A percentile compares a stretch with the other conserved stretches of the same genome.
Evolutionary conservation across 1,139 yeast genomes (phyloP).

Genomic region (Yamadazyma aaseri): DNA sequence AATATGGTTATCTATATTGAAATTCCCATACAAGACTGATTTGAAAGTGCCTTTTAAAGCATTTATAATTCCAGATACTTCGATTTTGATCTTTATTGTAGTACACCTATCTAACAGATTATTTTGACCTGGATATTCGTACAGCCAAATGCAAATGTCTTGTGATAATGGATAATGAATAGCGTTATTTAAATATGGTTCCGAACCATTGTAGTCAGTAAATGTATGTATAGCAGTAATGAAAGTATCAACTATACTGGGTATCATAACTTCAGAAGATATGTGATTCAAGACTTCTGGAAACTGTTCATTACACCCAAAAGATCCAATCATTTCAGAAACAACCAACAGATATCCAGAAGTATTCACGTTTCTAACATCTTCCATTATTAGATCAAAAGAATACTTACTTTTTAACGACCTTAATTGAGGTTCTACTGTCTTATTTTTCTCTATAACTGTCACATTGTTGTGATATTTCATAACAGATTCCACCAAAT

Average conservation of each 20-base stretch:
- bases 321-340: conserved; percentile 83
- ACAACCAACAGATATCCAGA: conserved; percentile 54
- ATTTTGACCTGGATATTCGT: conserved; percentile 41
- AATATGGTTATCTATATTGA: conserved; percentile 26
- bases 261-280: conserved; percentile 50
- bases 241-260: conserved; percentile 57
- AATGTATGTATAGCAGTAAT: conserved; percentile 58
- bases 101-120: conserved; percentile 1
- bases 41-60: conserved; percentile 76
- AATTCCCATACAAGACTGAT: conserved; percentile 55
- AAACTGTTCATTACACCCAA: conserved; percentile 86
- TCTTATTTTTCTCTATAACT: conserved; percentile 66
- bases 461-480: conserved; percentile 5
- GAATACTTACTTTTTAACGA: neutral
- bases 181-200: conserved; percentile 62
- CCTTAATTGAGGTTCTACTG: conserved; percentile 42
- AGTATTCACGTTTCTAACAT: conserved; percentile 50
- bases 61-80: conserved; percentile 38
- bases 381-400: conserved; percentile 50
- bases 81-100: conserved; percentile 2
- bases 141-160: conserved; percentile 52
- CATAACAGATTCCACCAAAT: conserved; percentile 50
- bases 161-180: conserved; percentile 44
- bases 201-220: conserved; percentile 36
- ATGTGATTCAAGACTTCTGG: conserved; percentile 62